Percentiles rank a stretch among this genome's conserved stretches.
Evolutionary conservation across 306 rosid genomes (phyloP).

Genomic region (Castanea mollissima): DNA sequence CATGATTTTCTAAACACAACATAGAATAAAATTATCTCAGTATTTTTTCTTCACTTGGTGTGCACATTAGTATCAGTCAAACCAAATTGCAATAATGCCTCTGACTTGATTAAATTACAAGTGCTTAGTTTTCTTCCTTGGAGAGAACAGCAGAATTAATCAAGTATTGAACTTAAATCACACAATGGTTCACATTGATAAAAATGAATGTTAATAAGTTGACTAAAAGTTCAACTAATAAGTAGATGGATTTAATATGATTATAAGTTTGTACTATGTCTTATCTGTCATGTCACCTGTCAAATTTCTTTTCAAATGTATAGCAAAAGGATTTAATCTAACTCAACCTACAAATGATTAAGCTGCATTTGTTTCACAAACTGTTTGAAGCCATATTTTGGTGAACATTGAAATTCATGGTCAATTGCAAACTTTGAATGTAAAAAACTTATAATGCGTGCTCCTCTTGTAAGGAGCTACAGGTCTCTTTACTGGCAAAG

Average conservation of each 20-base stretch:
- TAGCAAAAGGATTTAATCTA: neutral
- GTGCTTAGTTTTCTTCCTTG: neutral
- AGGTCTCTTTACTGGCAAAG: neutral
- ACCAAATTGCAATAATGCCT: neutral
- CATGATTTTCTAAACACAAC: neutral
- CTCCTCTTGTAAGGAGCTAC: neutral
- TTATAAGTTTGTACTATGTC: too few species aligned
- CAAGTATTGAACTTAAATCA: neutral
- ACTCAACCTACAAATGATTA: neutral
- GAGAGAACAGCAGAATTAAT: neutral
- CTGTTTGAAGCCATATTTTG: neutral
- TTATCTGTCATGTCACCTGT: neutral
- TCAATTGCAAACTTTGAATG: slow-evolving; percentile 4
- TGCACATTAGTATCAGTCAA: neutral
- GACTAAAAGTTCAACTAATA: too few species aligned
- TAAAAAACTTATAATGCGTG: neutral
- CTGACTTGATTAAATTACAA: neutral
- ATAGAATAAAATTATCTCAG: neutral
- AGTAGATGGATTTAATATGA: too few species aligned
- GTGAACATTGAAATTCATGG: neutral
- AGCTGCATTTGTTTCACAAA: neutral
- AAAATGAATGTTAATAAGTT: too few species aligned
- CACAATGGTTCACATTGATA: neutral
- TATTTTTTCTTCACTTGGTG: too few species aligned
- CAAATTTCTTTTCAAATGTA: neutral